Conservation (phyloP, 2,329 filamentous ascomycete genomes). For the Pseudogymnoascus sp. region DNA sequence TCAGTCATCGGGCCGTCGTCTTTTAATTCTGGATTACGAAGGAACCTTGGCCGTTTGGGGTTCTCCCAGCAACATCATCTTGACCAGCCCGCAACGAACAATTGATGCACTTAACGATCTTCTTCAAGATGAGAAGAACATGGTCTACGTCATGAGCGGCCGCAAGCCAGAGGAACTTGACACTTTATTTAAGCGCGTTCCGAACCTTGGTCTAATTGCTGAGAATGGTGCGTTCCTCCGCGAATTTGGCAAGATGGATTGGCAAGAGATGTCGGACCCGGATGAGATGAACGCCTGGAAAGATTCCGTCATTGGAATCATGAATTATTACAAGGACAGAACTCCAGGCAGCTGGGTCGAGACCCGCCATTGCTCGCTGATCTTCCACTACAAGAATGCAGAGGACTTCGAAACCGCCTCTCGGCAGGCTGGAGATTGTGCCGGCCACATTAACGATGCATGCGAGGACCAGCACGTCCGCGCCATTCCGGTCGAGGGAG, state of each 20-base stretch:
- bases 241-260: slow-evolving; percentile 57
- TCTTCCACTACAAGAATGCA: slow-evolving; percentile 82
- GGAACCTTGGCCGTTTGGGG: slow-evolving; percentile 86
- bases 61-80: slow-evolving; percentile 73
- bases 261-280: slow-evolving; percentile 71
- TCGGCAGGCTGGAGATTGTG: slow-evolving; percentile 80
- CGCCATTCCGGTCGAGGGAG: slow-evolving; percentile 71
- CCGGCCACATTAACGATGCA: slow-evolving; percentile 90
- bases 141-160: slow-evolving; percentile 89
- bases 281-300: slow-evolving; percentile 72
- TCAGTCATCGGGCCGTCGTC: slow-evolving; percentile 53
- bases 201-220: slow-evolving; percentile 79
- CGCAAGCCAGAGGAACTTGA: slow-evolving; percentile 83
- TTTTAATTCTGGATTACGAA: slow-evolving; percentile 92
- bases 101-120: slow-evolving; percentile 77
- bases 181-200: slow-evolving; percentile 73
- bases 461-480: slow-evolving; percentile 78
- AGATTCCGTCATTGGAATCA: slow-evolving; percentile 68
- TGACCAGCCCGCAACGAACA: slow-evolving; percentile 75
- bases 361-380: slow-evolving; percentile 81
- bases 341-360: slow-evolving; percentile 83
- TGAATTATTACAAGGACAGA: slow-evolving; percentile 83
- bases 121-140: slow-evolving; percentile 70
- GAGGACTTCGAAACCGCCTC: slow-evolving; percentile 68
- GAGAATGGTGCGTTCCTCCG: slow-evolving; percentile 92